Base-by-base conservation (phyloP, 257 asterid genomes). In the Solanum rostratum region DNA sequence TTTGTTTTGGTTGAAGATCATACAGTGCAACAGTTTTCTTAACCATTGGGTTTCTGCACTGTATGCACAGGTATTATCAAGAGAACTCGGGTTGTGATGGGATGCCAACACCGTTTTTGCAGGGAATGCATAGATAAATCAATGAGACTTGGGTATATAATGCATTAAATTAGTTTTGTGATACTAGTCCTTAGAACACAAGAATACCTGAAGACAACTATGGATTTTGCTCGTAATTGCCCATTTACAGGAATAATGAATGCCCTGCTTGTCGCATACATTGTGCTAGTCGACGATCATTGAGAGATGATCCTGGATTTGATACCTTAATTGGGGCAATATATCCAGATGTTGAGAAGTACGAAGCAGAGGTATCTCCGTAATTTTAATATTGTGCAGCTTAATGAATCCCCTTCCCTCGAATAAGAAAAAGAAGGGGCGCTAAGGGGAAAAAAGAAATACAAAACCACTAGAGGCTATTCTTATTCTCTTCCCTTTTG, bases 81-180 rank as follows among this genome's bases (percentile, higher is more conserved):
- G 92, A 92, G 87, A 45, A 88, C 93, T 49, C 85, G 95, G 55
- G 87, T 91, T 27, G 91, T 90, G 29, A 92, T 90, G 95, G 92
- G 86, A 83, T 90, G 95, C 85, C 86, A 90, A 50, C 93, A 90
- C 86, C 93, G 95, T 27, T 92, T 92, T 86, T 92, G 95, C 87
- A 89, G 84, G 83, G 93, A 89, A 41, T 90, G 95, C 90, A 92
- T 92, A 19, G 95, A 92, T 84, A 90, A 89, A 89, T 88, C 93
- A 18, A 88, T 92, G 91, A 88, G 93, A 80, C 45, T 90, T 73
- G 92, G 93, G 95, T 90, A 88, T 33, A 84, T 82, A 39, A 37
- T 59, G 76, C 29, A 49, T 50, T n/a, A 60, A 63, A 43, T 37
- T 5, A 3, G 24, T 80, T 66, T 65, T 62, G 27, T 39, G 39